Base-by-base conservation (phyloP, 257 asterid genomes). In the Ilex asprella region DNA sequence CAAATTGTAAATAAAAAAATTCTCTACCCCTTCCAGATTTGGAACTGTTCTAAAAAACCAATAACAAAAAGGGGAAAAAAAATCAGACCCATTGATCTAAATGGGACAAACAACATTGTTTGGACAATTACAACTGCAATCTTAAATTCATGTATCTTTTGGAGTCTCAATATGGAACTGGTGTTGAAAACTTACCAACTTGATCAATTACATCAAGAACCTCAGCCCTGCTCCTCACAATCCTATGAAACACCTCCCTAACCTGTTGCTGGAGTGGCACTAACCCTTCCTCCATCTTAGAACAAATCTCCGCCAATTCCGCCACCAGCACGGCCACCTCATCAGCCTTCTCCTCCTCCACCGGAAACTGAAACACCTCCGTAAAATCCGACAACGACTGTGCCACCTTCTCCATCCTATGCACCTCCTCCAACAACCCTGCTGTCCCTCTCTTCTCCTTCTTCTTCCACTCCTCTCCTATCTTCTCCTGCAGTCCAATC, bases 191-290 rank as follows among this genome's bases (percentile, higher is more conserved):
- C 75, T 83, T 91, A 47, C 72, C 73, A 70, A 72, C 67, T 71
- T 86, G 95, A 70, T 91, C 96, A 62, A 91, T 70, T 44, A 86
- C 85, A 56, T 91, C 96, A 64, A 86, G 79, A 55, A 88, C 76
- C 75, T 88, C 98, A 2, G 73, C 82, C 63, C 98, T 78, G 73
- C 98, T 88, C 79, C 84, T 91, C 60, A 91, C 95, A 65, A 91
- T 84, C 89, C 92, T 86, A 68, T 91, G 98, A 55, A 91, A 91
- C 71, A 91, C 95, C 56, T 91, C 90, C n/a, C 95, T 85, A 31
- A 89, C 76, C 63, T 83, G 95, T 11, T 78, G 88, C 52, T 83
- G 92, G 3, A 92, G 75, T 0, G 98, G 95, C 8, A 74, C 84
- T 63, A 89, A 32, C 21, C 96, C 98, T 35, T 86, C 97, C 82